Percentiles rank a stretch among this genome's conserved stretches.
Conservation (phyloP, 2,329 filamentous ascomycete species). For the Sporothrix brasiliensis region DNA sequence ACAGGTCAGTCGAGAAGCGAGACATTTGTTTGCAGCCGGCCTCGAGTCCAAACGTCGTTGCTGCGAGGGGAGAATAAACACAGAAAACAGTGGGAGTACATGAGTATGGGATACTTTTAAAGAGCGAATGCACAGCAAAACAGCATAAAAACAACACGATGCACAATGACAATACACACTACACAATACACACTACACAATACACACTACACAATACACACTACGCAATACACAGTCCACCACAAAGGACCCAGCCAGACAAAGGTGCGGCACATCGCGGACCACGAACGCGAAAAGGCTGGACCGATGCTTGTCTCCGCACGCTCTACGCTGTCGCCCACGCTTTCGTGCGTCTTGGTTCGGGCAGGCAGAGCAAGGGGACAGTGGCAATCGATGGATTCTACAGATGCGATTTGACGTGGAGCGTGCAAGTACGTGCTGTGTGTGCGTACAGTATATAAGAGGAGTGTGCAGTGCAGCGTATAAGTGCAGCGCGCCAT, state of each 20-base stretch:
- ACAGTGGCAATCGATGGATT: not conserved
- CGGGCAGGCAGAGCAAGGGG: not conserved
- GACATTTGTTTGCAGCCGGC: not conserved
- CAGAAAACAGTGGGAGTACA: not conserved
- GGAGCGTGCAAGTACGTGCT: too few relatives aligned
- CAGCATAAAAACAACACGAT: too few relatives aligned
- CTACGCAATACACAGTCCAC: too few relatives aligned
- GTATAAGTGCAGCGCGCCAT: too few relatives aligned
- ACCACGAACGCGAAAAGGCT: not conserved
- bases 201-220: too few relatives aligned
- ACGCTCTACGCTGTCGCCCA: not conserved
- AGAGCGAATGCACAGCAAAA: not conserved
- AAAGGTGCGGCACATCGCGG: not conserved
- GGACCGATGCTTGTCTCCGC: slow-evolving; percentile 15
- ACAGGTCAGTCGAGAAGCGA: too few relatives aligned
- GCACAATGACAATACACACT: too few relatives aligned
- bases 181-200: too few relatives aligned
- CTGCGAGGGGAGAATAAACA: not conserved
- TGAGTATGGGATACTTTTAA: too few relatives aligned
- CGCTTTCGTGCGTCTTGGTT: slow-evolving; percentile 6
- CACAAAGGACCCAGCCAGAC: not conserved
- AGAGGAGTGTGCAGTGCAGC: too few relatives aligned
- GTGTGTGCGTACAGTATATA: too few relatives aligned
- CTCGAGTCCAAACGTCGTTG: not conserved
- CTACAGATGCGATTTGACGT: too few relatives aligned